Evolutionary conservation across 305 asterid genomes (phyloP), one percentile per base, ranked within the genome.

Genomic region (Fraxinus ornus): DNA sequence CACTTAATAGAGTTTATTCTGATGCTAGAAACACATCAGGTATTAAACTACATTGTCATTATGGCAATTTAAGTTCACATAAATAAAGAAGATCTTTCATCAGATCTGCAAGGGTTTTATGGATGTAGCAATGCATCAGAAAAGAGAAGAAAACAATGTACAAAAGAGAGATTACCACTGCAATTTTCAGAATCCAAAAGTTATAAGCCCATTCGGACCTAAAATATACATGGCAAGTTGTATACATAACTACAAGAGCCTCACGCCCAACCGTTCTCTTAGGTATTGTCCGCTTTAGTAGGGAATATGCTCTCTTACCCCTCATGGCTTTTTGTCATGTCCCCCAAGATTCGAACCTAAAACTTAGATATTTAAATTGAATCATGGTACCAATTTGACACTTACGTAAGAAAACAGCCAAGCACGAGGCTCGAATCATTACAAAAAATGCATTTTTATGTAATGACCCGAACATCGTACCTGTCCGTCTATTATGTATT

Each of bases 1-100:
- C 30, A 35, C 28, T 64, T 81, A 36, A 52, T 52, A 39, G 37
- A 60, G 36, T 60, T 79, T 4, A 75, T 22, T 44, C 24, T 75
- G 35, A 21, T 52, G 52, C 79, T 52, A 24, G 19, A 76, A 44
- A 75, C 24, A 26, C 37, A 76, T 49, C 21, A 76, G 19, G 66
- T 24, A 78, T 52, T 44, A 72, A 33, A 79, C 21, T 57, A 3
- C 39, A 47, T 64, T 3, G 30, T 76, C 76, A 44, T 35, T 52
- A 75, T 64, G 49, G 35, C 76, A 84, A 36, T 15, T 47, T 60
- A 66, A 77, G 28, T 82, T 32, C 62, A 78, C 74, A 33, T 41
- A 68, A 74, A 47, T 26, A 76, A 49, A 55, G 44, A 60, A 2
- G 17, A 70, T 47, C 22, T 26, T 52, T 33, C 78, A 30, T 74